Percentiles rank a stretch among this genome's conserved stretches.
Evolutionary conservation across 495 filamentous ascomycete genomes (phyloP).

Genomic region (Neurospora sp.): DNA sequence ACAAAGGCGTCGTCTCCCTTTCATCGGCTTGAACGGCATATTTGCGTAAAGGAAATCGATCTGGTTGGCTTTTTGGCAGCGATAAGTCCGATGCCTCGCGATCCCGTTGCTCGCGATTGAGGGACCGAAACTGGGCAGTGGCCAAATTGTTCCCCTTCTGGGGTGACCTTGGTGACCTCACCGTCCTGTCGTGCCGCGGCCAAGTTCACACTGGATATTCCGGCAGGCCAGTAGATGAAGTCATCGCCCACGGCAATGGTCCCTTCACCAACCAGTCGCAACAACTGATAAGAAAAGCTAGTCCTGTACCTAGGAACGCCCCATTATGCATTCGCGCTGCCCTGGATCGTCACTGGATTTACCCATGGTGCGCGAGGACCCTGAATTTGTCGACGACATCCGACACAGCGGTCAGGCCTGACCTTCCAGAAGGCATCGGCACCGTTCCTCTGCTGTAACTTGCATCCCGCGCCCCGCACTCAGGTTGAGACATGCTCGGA

Average conservation of each 20-base stretch:
- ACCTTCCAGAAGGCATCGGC: background rate
- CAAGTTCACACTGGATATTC: background rate
- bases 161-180: background rate
- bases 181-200: background rate
- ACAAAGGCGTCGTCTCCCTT: background rate
- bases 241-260: background rate
- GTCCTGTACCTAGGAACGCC: background rate
- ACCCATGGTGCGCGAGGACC: background rate
- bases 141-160: background rate
- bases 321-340: background rate
- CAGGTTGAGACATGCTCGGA: background rate
- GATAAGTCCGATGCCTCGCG: background rate
- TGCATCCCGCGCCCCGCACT: background rate
- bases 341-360: background rate
- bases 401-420: background rate
- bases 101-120: background rate
- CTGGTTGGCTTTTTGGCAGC: background rate
- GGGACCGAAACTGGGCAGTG: background rate
- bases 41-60: background rate
- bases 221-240: background rate
- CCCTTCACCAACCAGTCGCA: background rate
- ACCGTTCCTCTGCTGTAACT: background rate
- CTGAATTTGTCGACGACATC: background rate
- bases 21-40: background rate
- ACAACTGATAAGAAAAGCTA: background rate